These are phyloP conservation scores for Fraxinus sp. DNA, from an alignment of 305 asterid species.

Conservation along the genomic window DNA sequence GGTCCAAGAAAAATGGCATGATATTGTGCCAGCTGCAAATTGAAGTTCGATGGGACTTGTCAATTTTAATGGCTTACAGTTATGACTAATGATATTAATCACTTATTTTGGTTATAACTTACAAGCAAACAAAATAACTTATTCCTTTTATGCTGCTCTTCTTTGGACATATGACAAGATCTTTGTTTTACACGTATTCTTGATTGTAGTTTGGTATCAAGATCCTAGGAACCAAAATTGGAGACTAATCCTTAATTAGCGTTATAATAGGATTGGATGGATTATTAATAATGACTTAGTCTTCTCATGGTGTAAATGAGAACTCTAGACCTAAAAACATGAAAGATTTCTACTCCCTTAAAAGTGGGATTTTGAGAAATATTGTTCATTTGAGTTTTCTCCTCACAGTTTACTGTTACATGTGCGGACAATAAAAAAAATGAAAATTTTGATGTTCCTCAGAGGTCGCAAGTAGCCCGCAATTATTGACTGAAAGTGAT, in stretches of 20 bases:
- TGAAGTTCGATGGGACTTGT: conserved; percentile 17
- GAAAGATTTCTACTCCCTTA: not conserved
- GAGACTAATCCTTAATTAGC: too few species aligned
- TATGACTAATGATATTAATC: not conserved
- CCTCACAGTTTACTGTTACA: too few species aligned
- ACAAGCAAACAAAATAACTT: not conserved
- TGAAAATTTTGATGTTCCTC: too few species aligned
- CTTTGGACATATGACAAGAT: not conserved
- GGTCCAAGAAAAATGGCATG: conserved; percentile 14
- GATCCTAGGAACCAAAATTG: not conserved
- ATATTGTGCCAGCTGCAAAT: conserved; percentile 15
- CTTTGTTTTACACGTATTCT: not conserved
- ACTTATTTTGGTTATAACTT: not conserved
- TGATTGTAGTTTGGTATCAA: too few species aligned
- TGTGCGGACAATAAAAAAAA: too few species aligned
- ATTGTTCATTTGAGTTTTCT: too few species aligned
- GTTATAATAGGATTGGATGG: not conserved
- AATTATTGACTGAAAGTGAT: too few species aligned
- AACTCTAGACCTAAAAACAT: not conserved
- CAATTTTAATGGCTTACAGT: conserved; percentile 15
- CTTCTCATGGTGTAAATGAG: not conserved
- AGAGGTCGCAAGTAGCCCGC: too few species aligned
- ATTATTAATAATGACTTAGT: not conserved
- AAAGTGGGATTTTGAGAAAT: too few species aligned
- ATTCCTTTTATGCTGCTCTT: not conserved